phyloP scores from a whole-genome alignment of 108 stramenopile genomes.

The Mediolabrus comicus region DNA sequence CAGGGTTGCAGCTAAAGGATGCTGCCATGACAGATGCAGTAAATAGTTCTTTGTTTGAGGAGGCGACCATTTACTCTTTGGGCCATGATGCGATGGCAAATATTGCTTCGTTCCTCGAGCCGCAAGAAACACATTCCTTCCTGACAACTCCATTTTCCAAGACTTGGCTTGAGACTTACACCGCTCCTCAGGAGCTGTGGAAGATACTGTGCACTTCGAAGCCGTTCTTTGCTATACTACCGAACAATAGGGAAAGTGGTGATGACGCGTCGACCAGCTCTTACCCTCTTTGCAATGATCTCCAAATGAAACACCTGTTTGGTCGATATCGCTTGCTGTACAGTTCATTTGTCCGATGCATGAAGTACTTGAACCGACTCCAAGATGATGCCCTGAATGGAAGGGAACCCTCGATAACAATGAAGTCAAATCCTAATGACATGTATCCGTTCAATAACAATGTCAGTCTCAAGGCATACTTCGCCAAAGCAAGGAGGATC shows the following conservation, averaged over 20 bases:
- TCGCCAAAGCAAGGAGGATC: slow-evolving; percentile 32
- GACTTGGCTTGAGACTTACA: slow-evolving; percentile 63
- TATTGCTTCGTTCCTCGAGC: slow-evolving; percentile 66
- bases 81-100: slow-evolving; percentile 80
- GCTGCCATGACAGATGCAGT: neutral
- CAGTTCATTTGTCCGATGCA: slow-evolving; percentile 76
- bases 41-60: neutral
- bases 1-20: neutral
- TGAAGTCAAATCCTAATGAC: slow-evolving; percentile 26
- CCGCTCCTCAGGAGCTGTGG: slow-evolving; percentile 75
- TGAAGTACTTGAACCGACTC: slow-evolving; percentile 71
- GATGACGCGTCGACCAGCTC: slow-evolving; percentile 19
- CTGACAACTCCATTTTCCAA: slow-evolving; percentile 77
- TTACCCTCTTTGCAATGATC: slow-evolving; percentile 33
- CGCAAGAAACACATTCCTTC: slow-evolving; percentile 61
- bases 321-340: slow-evolving; percentile 72
- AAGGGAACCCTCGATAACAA: slow-evolving; percentile 42
- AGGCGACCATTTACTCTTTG: slow-evolving; percentile 46
- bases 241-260: slow-evolving; percentile 25
- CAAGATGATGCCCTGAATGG: slow-evolving; percentile 66
- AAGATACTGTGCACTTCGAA: slow-evolving; percentile 71
- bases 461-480: slow-evolving; percentile 41
- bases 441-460: slow-evolving; percentile 42
- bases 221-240: slow-evolving; percentile 80
- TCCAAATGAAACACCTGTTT: slow-evolving; percentile 47